These are phyloP conservation scores for Ustilago crameri DNA, from an alignment of 1,284 basidiomycete genomes.

Conservation along the genomic window DNA sequence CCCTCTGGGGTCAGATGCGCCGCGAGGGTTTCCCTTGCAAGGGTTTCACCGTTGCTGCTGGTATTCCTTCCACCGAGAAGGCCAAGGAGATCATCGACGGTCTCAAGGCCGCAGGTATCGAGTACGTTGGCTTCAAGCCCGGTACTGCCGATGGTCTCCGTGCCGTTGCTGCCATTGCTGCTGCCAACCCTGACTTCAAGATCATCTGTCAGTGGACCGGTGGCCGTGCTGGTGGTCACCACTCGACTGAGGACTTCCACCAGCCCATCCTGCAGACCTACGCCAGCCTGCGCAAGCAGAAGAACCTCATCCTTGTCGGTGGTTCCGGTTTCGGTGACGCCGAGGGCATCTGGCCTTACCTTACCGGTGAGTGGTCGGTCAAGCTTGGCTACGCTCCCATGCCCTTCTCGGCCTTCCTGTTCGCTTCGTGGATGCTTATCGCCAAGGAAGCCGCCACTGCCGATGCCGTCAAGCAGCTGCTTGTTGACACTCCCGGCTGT, in stretches of 20 bases:
- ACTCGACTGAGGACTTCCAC: conserved; percentile 98
- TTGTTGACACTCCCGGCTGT: conserved; percentile 92
- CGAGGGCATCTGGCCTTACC: conserved; percentile 96
- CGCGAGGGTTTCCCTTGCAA: conserved; percentile 93
- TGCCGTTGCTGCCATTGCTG: conserved; percentile 94
- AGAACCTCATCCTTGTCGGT: conserved; percentile 88
- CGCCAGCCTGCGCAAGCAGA: conserved; percentile 84
- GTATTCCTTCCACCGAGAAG: conserved; percentile 91
- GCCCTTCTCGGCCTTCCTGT: conserved; percentile 96
- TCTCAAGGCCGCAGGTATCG: conserved; percentile 82
- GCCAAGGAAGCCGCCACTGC: conserved; percentile 97
- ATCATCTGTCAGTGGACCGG: conserved; percentile 99
- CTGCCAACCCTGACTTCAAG: conserved; percentile 94
- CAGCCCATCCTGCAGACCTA: conserved; percentile 94
- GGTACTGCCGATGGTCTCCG: conserved; percentile 96
- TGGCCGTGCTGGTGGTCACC: conserved; percentile 97
- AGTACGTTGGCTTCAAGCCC: conserved; percentile 96
- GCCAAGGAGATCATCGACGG: conserved; percentile 89
- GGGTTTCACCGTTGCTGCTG: conserved; percentile 97
- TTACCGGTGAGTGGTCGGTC: conserved; percentile 93
- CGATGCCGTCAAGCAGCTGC: conserved; percentile 92
- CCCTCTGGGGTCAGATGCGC: conserved; percentile 96
- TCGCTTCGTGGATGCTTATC: conserved; percentile 95
- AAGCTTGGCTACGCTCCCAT: conserved; percentile 89
- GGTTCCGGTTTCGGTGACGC: conserved; percentile 97